Evolutionary conservation across 2,329 filamentous ascomycete species (phyloP), one percentile per base, ranked within the genome.

Genomic region (Fusarium sp.): DNA sequence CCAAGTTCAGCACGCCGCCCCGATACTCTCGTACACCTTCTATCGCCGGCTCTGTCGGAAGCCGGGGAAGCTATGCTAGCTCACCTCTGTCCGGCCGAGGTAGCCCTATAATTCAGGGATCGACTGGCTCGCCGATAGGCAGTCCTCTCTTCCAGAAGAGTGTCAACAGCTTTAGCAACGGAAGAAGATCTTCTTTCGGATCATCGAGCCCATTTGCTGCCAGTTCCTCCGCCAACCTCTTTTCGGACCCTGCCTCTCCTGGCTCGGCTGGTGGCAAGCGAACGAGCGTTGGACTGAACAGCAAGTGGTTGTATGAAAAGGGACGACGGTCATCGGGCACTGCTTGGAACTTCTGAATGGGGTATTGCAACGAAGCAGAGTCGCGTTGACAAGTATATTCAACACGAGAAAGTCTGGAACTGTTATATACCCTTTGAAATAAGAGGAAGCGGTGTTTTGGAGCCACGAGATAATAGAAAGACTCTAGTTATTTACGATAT

Each of bases 301-400:
- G 88, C 79, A 96, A 95, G 79, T 98, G 94, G 94, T 77, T 97
- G 58, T 98, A 97, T 73, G 92, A 97, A 76, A 91, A 88, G 77
- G 90, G 91, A 70, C 80, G 88, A 74, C 74, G 87, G 74, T 79
- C 83, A 67, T 80, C 82, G 47, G 75, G 80, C 10, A 81, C 75
- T 52, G 71, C 76, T 29, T 81, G 79, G 76, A 66, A 72, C 45
- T 72, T 75, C 43, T 78, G 39, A 73, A 40, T 32, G 11, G 12
- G 24, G 6, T n/a, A 38, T 32, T 42, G 12, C 53, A 55, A 54
- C 48, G 36, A 56, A 31, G 35, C 34, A 49, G 22, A 44, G 25
- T 15, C 39, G 39, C 28, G 32, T 13, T 45, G 43, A 39, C 41
- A 56, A 50, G 15, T 28, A 60, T 56, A 19, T 48, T 60, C 45